phyloP scores from a whole-genome alignment of 495 filamentous ascomycete species.

The Podospora pseudocomata region DNA sequence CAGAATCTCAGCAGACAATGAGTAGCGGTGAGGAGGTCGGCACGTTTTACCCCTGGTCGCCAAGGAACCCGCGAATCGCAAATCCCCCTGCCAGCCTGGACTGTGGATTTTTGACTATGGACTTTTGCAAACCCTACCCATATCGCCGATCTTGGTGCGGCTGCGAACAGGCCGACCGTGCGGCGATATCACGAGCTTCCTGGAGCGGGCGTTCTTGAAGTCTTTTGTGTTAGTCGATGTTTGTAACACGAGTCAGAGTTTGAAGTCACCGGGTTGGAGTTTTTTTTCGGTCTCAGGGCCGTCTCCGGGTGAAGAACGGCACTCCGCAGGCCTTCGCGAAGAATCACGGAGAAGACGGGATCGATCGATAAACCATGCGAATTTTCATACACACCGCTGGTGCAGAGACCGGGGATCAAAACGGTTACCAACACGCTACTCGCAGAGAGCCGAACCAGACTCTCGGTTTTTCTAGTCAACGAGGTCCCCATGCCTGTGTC shows the following conservation, averaged over 20 bases:
- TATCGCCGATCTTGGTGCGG: slow-evolving; percentile 9
- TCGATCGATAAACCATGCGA: neutral
- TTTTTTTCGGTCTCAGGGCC: neutral
- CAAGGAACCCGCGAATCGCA: slow-evolving; percentile 21
- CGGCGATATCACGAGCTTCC: neutral
- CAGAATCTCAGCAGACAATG: neutral
- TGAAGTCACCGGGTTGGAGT: neutral
- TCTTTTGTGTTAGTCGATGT: neutral
- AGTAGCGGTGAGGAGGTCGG: slow-evolving; percentile 23
- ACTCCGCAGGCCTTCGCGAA: neutral
- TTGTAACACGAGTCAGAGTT: neutral
- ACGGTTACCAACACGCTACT: neutral
- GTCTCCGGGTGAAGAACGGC: neutral
- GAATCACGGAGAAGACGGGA: neutral
- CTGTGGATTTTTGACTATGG: slow-evolving; percentile 5
- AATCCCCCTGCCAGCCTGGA: neutral
- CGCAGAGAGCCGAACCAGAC: neutral
- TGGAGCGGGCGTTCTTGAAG: neutral
- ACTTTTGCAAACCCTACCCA: slow-evolving; percentile 10
- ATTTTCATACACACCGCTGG: slow-evolving; percentile 5
- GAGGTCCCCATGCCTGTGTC: neutral
- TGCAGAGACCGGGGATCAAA: slow-evolving; percentile 7
- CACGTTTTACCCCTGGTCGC: slow-evolving; percentile 21
- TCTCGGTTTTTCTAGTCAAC: slow-evolving; percentile 2
- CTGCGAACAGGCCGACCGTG: neutral